These are phyloP conservation scores for Eimeria necatrix DNA, from an alignment of 169 alveolate species.

Conservation along the genomic window DNA sequence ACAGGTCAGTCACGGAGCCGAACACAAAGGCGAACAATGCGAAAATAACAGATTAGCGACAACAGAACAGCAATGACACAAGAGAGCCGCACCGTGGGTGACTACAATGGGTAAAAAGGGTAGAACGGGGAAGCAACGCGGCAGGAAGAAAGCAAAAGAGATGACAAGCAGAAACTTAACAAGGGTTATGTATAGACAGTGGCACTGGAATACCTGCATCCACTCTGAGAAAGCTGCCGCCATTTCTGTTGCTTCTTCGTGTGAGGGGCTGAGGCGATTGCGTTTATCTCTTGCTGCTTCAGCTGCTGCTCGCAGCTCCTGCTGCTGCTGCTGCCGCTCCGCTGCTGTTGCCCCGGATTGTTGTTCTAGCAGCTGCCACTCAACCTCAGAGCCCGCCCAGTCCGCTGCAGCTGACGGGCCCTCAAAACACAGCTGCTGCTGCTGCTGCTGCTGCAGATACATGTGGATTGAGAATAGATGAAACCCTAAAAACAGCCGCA, in stretches of 20 bases:
- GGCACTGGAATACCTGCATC: neutral
- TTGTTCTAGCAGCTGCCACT: neutral
- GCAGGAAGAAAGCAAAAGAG: neutral
- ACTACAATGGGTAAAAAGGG: neutral
- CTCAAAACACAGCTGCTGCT: neutral
- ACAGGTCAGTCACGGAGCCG: too few relatives aligned
- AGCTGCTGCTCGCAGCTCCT: neutral
- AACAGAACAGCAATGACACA: neutral
- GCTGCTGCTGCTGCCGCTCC: neutral
- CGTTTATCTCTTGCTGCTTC: neutral
- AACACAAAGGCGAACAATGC: too few relatives aligned
- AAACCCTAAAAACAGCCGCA: neutral
- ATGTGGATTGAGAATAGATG: neutral
- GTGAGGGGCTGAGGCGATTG: neutral
- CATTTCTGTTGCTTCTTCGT: neutral
- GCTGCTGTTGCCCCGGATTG: neutral
- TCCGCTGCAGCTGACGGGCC: neutral
- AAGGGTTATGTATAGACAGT: neutral
- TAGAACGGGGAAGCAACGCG: neutral
- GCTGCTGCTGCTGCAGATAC: neutral
- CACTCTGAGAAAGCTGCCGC: neutral
- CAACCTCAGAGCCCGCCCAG: neutral
- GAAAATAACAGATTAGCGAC: too few relatives aligned
- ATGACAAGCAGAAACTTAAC: too few relatives aligned
- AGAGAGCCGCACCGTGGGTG: too few relatives aligned